phyloP scores from a whole-genome alignment of 495 filamentous ascomycete genomes.

The Penicillium maclennaniae region DNA sequence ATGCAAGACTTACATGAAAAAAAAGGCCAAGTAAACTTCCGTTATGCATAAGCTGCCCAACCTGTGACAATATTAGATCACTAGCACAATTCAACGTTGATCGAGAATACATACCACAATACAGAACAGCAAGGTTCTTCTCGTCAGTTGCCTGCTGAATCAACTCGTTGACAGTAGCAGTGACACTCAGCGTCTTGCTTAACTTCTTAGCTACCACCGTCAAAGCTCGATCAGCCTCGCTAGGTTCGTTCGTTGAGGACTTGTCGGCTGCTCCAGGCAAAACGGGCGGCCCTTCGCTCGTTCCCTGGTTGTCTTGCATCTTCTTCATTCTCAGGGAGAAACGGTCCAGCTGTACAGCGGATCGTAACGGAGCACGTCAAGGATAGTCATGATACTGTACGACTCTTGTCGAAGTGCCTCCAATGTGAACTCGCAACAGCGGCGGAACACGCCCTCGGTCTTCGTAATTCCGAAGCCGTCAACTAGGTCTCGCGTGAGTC shows the following conservation, averaged over 20 bases:
- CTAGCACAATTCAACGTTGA: neutral
- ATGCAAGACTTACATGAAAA: neutral
- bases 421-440: constrained; percentile 96
- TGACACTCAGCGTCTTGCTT: constrained; percentile 86
- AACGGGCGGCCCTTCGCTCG: constrained; percentile 37
- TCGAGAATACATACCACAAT: constrained; percentile 62
- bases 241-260: constrained; percentile 64
- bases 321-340: constrained; percentile 79
- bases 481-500: constrained; percentile 90
- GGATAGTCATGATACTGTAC: constrained; percentile 93
- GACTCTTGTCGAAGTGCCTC: constrained; percentile 89
- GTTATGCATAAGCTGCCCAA: constrained; percentile 65
- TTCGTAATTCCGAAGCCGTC: constrained; percentile 96
- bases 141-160: constrained; percentile 95
- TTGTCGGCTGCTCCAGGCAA: constrained; percentile 36
- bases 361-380: constrained; percentile 94
- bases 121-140: constrained; percentile 86
- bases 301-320: constrained; percentile 64
- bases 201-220: constrained; percentile 93
- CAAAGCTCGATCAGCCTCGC: constrained; percentile 87
- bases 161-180: constrained; percentile 91
- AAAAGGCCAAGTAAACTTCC: neutral
- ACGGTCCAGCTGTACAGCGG: constrained; percentile 94
- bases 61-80: constrained; percentile 31
- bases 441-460: constrained; percentile 91